A percentile compares a stretch with the other conserved stretches of the same genome.
Evolutionary conservation across 208 protist species (phyloP).

Genomic region (Entamoeba invadens): DNA sequence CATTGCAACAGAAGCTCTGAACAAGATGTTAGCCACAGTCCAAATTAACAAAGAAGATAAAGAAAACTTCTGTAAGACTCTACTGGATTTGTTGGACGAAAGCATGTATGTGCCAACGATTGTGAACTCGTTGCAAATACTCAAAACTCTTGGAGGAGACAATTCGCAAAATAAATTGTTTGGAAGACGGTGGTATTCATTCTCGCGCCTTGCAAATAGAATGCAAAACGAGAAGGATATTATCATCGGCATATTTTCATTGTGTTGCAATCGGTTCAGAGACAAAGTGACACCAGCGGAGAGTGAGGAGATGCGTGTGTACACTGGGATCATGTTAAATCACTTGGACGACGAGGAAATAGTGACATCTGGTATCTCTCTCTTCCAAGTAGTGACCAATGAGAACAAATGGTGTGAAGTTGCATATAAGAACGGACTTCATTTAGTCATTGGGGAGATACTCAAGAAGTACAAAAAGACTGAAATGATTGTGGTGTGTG

Average conservation of each 20-base stretch:
- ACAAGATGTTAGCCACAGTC: background rate
- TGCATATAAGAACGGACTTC: background rate
- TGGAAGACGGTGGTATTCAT: background rate
- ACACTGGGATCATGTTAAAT: background rate
- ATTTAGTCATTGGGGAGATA: background rate
- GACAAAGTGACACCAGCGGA: background rate
- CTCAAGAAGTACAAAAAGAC: background rate
- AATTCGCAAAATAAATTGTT: background rate
- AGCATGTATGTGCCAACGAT: background rate
- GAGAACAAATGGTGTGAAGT: background rate
- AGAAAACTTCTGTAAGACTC: background rate
- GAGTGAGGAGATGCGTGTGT: background rate
- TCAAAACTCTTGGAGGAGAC: background rate
- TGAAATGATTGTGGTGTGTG: background rate
- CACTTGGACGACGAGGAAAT: background rate
- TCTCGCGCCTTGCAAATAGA: background rate
- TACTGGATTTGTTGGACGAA: background rate
- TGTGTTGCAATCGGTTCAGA: background rate
- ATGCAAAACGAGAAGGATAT: background rate
- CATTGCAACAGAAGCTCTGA: background rate
- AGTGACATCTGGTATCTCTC: background rate
- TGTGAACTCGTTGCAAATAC: background rate
- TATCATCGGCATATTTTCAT: background rate
- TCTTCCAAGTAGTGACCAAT: background rate
- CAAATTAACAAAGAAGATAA: background rate